Conservation (phyloP, 2,329 filamentous ascomycete genomes). For the Aspergillus costaricaensis region DNA sequence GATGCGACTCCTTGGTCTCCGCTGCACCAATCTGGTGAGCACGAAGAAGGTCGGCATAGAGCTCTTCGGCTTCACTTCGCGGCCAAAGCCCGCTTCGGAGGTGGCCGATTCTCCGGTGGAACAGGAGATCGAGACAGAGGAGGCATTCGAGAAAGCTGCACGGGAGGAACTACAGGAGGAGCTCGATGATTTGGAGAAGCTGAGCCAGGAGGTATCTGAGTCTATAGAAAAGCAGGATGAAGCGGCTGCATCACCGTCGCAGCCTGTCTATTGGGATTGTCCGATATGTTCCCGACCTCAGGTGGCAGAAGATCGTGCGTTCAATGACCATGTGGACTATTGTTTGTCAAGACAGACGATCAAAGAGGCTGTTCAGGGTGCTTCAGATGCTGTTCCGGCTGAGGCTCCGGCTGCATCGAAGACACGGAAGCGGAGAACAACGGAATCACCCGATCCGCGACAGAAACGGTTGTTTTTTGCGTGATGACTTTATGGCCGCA, state of each 20-base stretch:
- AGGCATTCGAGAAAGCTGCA: slow-evolving; percentile 64
- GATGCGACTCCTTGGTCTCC: slow-evolving; percentile 81
- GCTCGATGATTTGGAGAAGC: slow-evolving; percentile 61
- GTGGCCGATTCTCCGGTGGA: slow-evolving; percentile 37
- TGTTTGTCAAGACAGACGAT: slow-evolving; percentile 88
- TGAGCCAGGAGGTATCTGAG: slow-evolving; percentile 58
- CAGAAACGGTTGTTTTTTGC: slow-evolving; percentile 40
- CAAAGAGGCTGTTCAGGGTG: slow-evolving; percentile 71
- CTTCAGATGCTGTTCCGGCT: slow-evolving; percentile 18
- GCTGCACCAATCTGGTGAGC: slow-evolving; percentile 83
- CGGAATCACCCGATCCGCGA: slow-evolving; percentile 30
- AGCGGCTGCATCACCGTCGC: slow-evolving; percentile 16
- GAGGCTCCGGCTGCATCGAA: slow-evolving; percentile 17
- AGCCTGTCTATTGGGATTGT: slow-evolving; percentile 72
- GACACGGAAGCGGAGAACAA: slow-evolving; percentile 38
- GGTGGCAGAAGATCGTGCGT: slow-evolving; percentile 68
- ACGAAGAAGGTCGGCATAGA: slow-evolving; percentile 78
- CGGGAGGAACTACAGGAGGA: slow-evolving; percentile 62
- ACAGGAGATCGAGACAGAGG: slow-evolving; percentile 71
- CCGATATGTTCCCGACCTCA: slow-evolving; percentile 84
- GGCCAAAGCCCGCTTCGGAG: slow-evolving; percentile 23
- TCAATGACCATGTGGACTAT: slow-evolving; percentile 91
- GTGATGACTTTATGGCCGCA: slow-evolving; percentile 18
- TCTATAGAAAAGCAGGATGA: slow-evolving; percentile 18
- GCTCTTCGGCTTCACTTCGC: slow-evolving; percentile 67